Percentiles rank a stretch among this genome's conserved stretches.
phyloP scores from a whole-genome alignment of 225 moss, liverwort and hornwort genomes.

The Anthoceros angustus region DNA sequence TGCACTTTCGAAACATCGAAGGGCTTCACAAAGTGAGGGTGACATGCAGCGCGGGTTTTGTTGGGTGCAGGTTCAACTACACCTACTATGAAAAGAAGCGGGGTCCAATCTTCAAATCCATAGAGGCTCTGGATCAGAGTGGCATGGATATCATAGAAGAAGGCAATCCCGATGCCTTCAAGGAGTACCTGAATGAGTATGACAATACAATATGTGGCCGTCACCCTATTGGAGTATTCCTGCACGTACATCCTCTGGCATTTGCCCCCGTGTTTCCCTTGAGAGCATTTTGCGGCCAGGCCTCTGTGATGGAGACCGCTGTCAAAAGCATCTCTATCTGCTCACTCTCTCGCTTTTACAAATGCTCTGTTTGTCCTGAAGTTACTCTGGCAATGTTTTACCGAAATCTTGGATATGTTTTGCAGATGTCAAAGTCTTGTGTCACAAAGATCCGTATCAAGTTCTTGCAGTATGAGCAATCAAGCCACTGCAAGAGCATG shows the following conservation, averaged over 20 bases:
- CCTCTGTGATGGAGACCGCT: neutral
- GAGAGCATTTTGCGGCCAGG: neutral
- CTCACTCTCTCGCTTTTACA: neutral
- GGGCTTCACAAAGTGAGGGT: neutral
- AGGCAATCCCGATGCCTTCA: conserved; percentile 70
- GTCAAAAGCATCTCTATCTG: neutral
- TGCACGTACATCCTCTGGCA: conserved; percentile 33
- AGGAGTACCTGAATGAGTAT: conserved; percentile 59
- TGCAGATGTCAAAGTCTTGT: conserved; percentile 71
- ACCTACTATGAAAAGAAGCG: conserved; percentile 76
- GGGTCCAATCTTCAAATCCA: conserved; percentile 87
- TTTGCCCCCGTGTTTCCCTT: neutral
- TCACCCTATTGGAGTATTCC: conserved; percentile 80
- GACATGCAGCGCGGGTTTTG: neutral
- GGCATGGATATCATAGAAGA: conserved; percentile 87
- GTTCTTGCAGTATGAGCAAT: conserved; percentile 90
- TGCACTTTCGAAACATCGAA: too few relatives aligned
- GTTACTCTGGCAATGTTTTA: neutral
- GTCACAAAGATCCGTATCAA: conserved; percentile 51
- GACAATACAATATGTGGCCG: conserved; percentile 92
- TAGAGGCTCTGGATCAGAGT: conserved; percentile 81
- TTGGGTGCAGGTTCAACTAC: conserved; percentile 59
- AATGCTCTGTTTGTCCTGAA: neutral
- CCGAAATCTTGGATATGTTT: neutral
- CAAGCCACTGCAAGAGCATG: conserved; percentile 81